Percentiles rank a stretch among this genome's conserved stretches.
Conservation (phyloP, 2,329 filamentous ascomycete species). For the Pleoardoris graminearum region DNA sequence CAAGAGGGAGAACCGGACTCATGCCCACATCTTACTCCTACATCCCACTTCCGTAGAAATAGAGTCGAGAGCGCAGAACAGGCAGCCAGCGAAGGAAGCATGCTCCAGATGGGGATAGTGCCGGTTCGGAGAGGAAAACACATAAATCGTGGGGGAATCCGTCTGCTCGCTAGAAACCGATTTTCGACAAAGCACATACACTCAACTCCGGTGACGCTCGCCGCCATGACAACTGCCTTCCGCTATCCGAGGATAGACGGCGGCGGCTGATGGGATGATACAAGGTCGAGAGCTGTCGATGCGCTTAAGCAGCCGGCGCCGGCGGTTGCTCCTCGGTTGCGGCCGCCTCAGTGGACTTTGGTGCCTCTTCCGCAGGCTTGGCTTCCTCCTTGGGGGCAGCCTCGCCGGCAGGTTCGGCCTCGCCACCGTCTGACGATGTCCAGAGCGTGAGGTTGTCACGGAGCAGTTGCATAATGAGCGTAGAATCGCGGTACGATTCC, state of each 20-base stretch:
- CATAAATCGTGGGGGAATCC: conserved; percentile 48
- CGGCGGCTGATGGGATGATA: conserved; percentile 37
- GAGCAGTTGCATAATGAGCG: conserved; percentile 98
- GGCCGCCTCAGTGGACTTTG: conserved; percentile 49
- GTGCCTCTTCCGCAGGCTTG: conserved; percentile 52
- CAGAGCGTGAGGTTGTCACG: conserved; percentile 97
- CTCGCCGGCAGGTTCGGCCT: conserved; percentile 67
- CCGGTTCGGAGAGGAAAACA: conserved; percentile 40
- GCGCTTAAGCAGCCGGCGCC: conserved; percentile 41
- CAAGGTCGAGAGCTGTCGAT: conserved; percentile 38
- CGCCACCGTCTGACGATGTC: conserved; percentile 89
- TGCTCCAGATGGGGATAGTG: conserved; percentile 28
- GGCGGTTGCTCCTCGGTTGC: conserved; percentile 36
- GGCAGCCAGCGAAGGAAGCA: conserved; percentile 24
- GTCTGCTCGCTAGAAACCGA: conserved; percentile 48
- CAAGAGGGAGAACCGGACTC: conserved; percentile 29
- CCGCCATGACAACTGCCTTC: conserved; percentile 39
- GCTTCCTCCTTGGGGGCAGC: conserved; percentile 64
- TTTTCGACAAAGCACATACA: conserved; percentile 47
- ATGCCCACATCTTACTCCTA: conserved; percentile 24
- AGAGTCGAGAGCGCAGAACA: conserved; percentile 7
- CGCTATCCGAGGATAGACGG: conserved; percentile 39
- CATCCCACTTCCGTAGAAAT: conserved; percentile 33
- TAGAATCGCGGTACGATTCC: conserved; percentile 99
- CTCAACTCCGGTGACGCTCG: conserved; percentile 46